A percentile compares a stretch with the other conserved stretches of the same genome.
phyloP scores from a whole-genome alignment of 2,329 filamentous ascomycete genomes.

The Venturia effusa region DNA sequence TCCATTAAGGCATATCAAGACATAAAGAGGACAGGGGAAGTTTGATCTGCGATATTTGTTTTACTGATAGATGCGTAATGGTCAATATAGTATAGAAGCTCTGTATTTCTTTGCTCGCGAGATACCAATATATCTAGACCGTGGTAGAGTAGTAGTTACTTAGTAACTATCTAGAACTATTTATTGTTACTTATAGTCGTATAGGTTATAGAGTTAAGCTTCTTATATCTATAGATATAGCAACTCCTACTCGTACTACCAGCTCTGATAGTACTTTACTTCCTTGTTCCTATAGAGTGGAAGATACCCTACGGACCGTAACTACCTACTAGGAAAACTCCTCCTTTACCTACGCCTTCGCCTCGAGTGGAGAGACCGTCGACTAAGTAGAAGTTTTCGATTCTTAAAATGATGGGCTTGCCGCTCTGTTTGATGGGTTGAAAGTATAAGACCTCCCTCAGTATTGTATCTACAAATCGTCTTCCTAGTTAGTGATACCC shows the following conservation, averaged over 20 bases:
- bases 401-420: slow-evolving; percentile 48
- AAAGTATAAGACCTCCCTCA: slow-evolving; percentile 61
- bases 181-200: too few species aligned
- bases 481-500: slow-evolving; percentile 26
- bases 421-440: slow-evolving; percentile 57
- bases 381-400: slow-evolving; percentile 48
- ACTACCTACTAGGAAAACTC: slow-evolving; percentile 60
- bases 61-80: too few species aligned
- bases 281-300: slow-evolving; percentile 53
- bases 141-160: too few species aligned
- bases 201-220: too few species aligned
- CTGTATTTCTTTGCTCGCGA: too few species aligned
- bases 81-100: too few species aligned
- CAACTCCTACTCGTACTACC: slow-evolving; percentile 47
- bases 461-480: slow-evolving; percentile 48
- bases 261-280: slow-evolving; percentile 60
- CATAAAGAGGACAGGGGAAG: too few species aligned
- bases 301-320: slow-evolving; percentile 62
- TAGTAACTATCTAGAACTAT: too few species aligned
- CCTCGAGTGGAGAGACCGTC: slow-evolving; percentile 29
- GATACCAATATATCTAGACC: too few species aligned
- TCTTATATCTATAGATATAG: too few species aligned
- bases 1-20: too few species aligned
- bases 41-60: too few species aligned
- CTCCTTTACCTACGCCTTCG: slow-evolving; percentile 38